Conservation (phyloP, 768 basidiomycete genomes). For the Dictyophora rubrovolvata region DNA sequence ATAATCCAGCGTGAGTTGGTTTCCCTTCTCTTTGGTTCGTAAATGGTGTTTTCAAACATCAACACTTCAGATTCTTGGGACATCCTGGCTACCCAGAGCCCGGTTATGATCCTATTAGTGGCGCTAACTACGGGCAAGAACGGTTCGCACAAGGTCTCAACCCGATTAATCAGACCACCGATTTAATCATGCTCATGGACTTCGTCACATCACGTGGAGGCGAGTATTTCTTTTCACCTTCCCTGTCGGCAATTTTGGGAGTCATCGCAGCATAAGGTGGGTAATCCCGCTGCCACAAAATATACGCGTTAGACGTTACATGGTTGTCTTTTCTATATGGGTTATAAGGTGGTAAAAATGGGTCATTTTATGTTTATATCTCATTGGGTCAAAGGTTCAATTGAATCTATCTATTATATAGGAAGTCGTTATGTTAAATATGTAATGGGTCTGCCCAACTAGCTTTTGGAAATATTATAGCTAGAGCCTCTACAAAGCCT, state of each 20-base stretch:
- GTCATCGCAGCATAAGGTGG: neutral
- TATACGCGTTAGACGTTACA: too few species aligned
- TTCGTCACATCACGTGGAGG: slow-evolving; percentile 39
- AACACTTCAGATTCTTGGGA: neutral
- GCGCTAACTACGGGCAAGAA: slow-evolving; percentile 12
- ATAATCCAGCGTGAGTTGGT: slow-evolving; percentile 20
- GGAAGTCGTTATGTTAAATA: too few species aligned
- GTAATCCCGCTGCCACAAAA: too few species aligned
- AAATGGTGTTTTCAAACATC: slow-evolving; percentile 4
- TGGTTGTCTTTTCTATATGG: too few species aligned
- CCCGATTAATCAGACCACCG: neutral
- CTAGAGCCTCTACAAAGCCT: too few species aligned
- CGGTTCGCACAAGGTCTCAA: slow-evolving; percentile 3
- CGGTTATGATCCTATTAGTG: slow-evolving; percentile 41
- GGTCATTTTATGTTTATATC: too few species aligned
- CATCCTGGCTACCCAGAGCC: slow-evolving; percentile 10
- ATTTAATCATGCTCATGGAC: slow-evolving; percentile 12
- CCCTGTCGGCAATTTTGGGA: slow-evolving; percentile 30
- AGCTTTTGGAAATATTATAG: too few species aligned
- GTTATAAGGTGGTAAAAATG: too few species aligned
- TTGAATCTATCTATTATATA: too few species aligned
- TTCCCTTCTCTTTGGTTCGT: slow-evolving; percentile 16
- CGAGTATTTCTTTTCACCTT: slow-evolving; percentile 44
- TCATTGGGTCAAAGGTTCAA: too few species aligned
- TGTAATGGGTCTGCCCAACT: too few species aligned